Evolutionary conservation across 1,284 basidiomycete species (phyloP).

Genomic region (Cutaneotrichosporon cutaneum): DNA sequence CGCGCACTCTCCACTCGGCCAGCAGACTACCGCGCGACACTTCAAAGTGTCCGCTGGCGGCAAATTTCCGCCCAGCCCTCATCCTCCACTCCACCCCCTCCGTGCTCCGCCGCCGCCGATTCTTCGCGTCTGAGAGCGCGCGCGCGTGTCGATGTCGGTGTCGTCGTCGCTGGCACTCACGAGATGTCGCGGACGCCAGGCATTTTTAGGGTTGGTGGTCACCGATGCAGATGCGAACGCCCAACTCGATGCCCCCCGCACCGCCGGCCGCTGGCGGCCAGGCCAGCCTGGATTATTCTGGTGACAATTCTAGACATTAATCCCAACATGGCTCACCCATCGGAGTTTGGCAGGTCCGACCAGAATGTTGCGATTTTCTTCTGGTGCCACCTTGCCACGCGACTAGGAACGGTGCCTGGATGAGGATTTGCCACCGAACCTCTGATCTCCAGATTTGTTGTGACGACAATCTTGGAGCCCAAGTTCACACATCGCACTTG

Average conservation of each 20-base stretch:
- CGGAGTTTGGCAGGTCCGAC: not conserved
- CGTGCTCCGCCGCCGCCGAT: not conserved
- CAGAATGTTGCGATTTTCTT: not conserved
- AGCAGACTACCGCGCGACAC: not conserved
- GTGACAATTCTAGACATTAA: not conserved
- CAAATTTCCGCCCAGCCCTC: not conserved
- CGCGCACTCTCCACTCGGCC: not conserved
- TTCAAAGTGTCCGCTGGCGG: not conserved
- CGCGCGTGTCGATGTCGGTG: not conserved
- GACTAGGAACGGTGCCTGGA: not conserved
- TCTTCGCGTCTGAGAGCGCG: slow-evolving; percentile 4
- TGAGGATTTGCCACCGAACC: slow-evolving; percentile 7
- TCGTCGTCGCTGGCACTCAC: slow-evolving; percentile 57
- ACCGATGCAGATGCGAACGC: slow-evolving; percentile 3
- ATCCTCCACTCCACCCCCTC: not conserved
- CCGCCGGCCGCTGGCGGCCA: not conserved
- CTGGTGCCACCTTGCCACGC: not conserved
- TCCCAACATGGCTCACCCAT: not conserved
- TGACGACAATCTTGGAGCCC: not conserved
- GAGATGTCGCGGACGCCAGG: slow-evolving; percentile 89
- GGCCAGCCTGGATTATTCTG: not conserved
- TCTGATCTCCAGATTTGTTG: slow-evolving; percentile 5
- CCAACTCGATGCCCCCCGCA: slow-evolving; percentile 4
- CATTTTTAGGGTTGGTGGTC: slow-evolving; percentile 54
- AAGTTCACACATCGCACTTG: not conserved